These are phyloP conservation scores for Boletus sp. DNA, from an alignment of 1,284 basidiomycete species.

Conservation along the genomic window DNA sequence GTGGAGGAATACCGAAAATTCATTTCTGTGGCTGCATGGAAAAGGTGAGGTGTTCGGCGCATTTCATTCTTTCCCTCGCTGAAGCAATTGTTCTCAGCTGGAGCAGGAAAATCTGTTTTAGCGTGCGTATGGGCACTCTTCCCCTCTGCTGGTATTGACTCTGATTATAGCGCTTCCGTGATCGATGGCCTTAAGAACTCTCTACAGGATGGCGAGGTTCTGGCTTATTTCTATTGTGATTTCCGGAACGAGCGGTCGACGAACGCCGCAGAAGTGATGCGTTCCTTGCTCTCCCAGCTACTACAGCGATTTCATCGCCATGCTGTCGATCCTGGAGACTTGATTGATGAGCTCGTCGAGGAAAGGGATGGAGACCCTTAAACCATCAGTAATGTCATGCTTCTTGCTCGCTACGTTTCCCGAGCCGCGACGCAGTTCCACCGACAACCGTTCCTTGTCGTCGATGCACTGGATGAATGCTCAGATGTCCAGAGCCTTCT, in stretches of 20 bases:
- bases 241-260: slow-evolving; percentile 12
- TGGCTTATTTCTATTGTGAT: slow-evolving; percentile 13
- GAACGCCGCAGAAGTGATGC: slow-evolving; percentile 6
- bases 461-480: slow-evolving; percentile 17
- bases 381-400: not conserved
- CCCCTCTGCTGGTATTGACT: not conserved
- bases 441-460: slow-evolving; percentile 6
- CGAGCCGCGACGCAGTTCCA: not conserved
- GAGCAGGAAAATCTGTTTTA: slow-evolving; percentile 20
- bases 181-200: slow-evolving; percentile 9
- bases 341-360: slow-evolving; percentile 1
- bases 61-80: not conserved
- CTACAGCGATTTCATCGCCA: not conserved
- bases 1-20: slow-evolving; percentile 9
- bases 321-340: not conserved
- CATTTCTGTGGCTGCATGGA: slow-evolving; percentile 19
- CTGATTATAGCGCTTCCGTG: slow-evolving; percentile 4
- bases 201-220: not conserved
- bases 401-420: slow-evolving; percentile 2
- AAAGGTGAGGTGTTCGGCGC: slow-evolving; percentile 1
- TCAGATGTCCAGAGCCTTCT: slow-evolving; percentile 1
- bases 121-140: slow-evolving; percentile 8
- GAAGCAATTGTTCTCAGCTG: not conserved
- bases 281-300: slow-evolving; percentile 10
- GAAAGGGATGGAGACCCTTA: not conserved